Percentiles rank a stretch among this genome's conserved stretches.
Conservation (phyloP, 1,284 basidiomycete species). For the Cystobasidium sp. region DNA sequence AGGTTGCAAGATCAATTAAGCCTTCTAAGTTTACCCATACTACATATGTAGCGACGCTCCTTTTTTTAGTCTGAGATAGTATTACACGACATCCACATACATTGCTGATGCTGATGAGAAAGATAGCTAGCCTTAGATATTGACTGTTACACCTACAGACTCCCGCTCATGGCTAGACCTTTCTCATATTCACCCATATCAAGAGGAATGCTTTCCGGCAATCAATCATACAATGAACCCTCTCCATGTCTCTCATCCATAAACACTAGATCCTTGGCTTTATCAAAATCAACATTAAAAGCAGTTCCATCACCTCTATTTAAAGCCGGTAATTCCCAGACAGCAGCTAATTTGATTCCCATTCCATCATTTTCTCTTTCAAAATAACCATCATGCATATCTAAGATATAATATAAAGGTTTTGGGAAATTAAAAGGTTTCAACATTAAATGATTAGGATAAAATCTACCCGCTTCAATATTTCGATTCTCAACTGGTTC, state of each 20-base stretch:
- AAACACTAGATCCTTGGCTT: constrained; percentile 23
- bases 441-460: constrained; percentile 29
- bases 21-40: too few species aligned
- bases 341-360: constrained; percentile 26
- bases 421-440: constrained; percentile 25
- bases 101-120: too few species aligned
- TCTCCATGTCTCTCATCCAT: constrained; percentile 2
- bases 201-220: neutral
- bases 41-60: too few species aligned
- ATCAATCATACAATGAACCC: neutral
- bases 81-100: too few species aligned
- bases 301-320: constrained; percentile 12
- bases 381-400: constrained; percentile 40
- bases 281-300: constrained; percentile 27
- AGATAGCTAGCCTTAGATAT: too few species aligned
- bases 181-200: too few species aligned
- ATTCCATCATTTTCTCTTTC: constrained; percentile 30
- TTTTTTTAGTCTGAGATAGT: too few species aligned
- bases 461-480: constrained; percentile 35
- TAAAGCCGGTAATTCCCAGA: constrained; percentile 32
- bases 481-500: constrained; percentile 25
- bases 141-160: too few species aligned
- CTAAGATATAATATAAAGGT: constrained; percentile 25
- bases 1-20: too few species aligned
- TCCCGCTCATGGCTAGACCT: too few species aligned